A percentile compares a stretch with the other conserved stretches of the same genome.
Conservation (phyloP, 345 rosid species). For the Balakata baccata region DNA sequence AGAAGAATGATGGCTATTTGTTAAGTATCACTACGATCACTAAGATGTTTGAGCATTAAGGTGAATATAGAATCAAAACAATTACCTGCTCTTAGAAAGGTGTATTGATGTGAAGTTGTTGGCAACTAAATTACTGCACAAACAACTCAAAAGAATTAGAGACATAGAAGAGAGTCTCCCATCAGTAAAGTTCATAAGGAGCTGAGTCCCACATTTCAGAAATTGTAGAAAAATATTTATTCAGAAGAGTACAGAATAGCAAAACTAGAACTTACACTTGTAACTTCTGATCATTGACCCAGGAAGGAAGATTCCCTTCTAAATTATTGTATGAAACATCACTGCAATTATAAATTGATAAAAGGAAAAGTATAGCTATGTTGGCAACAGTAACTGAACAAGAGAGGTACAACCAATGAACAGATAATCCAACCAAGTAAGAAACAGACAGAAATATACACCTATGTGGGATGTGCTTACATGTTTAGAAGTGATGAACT, state of each 20-base stretch:
- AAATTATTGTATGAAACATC: conserved; percentile 76
- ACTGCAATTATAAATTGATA: conserved; percentile 34
- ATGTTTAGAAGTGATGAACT: conserved; percentile 44
- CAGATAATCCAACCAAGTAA: neutral
- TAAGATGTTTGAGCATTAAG: conserved; percentile 5
- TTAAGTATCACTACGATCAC: neutral
- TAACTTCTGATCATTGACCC: conserved; percentile 45
- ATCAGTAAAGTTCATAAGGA: neutral
- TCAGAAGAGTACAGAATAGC: neutral
- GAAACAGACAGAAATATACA: neutral
- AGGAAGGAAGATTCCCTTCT: conserved; percentile 61
- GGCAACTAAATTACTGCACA: conserved; percentile 70
- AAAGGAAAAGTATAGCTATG: neutral
- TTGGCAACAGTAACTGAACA: neutral
- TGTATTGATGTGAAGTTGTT: conserved; percentile 60
- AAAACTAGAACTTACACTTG: conserved; percentile 53
- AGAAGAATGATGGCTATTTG: neutral
- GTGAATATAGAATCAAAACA: conserved; percentile 1
- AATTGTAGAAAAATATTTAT: neutral
- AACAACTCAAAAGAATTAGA: conserved; percentile 14
- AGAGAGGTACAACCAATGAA: neutral
- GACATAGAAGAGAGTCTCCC: conserved; percentile 10
- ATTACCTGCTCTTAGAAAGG: conserved; percentile 44
- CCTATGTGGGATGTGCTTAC: conserved; percentile 34
- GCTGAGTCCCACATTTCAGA: neutral